phyloP scores from a whole-genome alignment of 495 filamentous ascomycete genomes.

The Penicillium alfredii region DNA sequence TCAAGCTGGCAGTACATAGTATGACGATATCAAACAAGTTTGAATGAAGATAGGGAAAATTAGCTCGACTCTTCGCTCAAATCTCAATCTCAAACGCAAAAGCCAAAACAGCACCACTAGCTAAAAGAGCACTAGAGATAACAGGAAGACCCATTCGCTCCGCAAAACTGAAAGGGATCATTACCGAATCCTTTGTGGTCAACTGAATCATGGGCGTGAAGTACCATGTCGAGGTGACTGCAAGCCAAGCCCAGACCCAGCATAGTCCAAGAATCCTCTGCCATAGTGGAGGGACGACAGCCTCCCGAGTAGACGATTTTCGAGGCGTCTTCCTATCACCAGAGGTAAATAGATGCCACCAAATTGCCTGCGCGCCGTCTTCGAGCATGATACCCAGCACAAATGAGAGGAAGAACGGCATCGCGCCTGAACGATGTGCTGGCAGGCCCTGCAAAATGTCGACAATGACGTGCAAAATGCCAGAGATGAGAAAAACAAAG shows the following conservation, averaged over 20 bases:
- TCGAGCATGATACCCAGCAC: constrained; percentile 26
- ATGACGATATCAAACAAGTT: too few relatives aligned
- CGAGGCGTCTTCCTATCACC: too few relatives aligned
- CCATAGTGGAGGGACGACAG: constrained; percentile 1
- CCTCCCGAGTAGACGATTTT: background rate
- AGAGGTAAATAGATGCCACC: too few relatives aligned
- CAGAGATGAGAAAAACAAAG: constrained; percentile 30
- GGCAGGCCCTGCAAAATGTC: constrained; percentile 26
- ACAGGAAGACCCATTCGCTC: constrained; percentile 3
- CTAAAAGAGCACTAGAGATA: too few relatives aligned
- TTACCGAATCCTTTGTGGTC: constrained; percentile 3
- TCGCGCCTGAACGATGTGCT: constrained; percentile 16
- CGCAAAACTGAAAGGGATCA: constrained; percentile 9
- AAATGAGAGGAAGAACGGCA: constrained; percentile 29
- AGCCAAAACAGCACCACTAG: background rate
- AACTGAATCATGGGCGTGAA: constrained; percentile 14
- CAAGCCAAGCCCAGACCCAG: constrained; percentile 13
- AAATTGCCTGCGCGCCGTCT: background rate
- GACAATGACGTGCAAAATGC: constrained; percentile 23
- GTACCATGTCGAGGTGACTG: constrained; percentile 12
- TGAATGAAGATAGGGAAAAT: too few relatives aligned
- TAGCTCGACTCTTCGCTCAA: too few relatives aligned
- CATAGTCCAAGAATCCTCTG: constrained; percentile 1
- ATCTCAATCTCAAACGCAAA: constrained; percentile 2
- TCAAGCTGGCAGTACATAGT: too few relatives aligned